Conservation (phyloP, 495 filamentous ascomycete genomes). For the Gamarada debralockiae region DNA sequence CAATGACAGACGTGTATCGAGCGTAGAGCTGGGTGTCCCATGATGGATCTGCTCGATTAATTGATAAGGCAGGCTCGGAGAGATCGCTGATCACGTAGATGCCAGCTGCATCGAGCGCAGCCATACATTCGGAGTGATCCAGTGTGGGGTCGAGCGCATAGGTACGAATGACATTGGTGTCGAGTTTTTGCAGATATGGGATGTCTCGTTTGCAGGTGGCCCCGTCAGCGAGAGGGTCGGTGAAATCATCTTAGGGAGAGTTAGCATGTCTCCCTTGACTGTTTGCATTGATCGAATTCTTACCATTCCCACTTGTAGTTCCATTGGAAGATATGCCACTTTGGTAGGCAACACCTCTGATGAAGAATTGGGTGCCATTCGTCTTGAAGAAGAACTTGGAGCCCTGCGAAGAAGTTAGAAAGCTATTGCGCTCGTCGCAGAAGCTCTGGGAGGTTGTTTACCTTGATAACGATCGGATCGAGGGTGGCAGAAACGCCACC, state of each 20-base stretch:
- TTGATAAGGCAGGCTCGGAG: conserved; percentile 50
- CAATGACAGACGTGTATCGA: conserved; percentile 63
- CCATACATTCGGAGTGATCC: conserved; percentile 65
- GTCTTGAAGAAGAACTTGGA: conserved; percentile 64
- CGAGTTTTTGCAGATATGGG: conserved; percentile 52
- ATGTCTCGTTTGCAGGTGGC: conserved; percentile 58
- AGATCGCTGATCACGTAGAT: conserved; percentile 74
- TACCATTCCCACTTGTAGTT: neutral
- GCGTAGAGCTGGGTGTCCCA: conserved; percentile 57
- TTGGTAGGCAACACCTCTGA: conserved; percentile 68
- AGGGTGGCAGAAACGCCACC: conserved; percentile 32
- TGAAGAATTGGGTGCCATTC: conserved; percentile 64
- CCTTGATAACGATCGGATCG: conserved; percentile 35
- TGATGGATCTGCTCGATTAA: conserved; percentile 50
- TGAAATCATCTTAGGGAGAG: conserved; percentile 24
- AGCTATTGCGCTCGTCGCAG: neutral
- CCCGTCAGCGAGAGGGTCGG: conserved; percentile 53
- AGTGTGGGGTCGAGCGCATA: conserved; percentile 60
- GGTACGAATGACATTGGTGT: conserved; percentile 57
- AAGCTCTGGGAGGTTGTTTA: conserved; percentile 13
- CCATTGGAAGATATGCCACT: conserved; percentile 31
- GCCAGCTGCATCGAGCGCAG: conserved; percentile 59
- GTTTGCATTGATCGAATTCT: neutral
- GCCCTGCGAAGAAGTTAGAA: conserved; percentile 14
- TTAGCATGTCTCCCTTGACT: neutral